Evolutionary conservation across 2,329 filamentous ascomycete species (phyloP), one percentile per base, ranked within the genome.

Genomic region (Aspergillus niger): DNA sequence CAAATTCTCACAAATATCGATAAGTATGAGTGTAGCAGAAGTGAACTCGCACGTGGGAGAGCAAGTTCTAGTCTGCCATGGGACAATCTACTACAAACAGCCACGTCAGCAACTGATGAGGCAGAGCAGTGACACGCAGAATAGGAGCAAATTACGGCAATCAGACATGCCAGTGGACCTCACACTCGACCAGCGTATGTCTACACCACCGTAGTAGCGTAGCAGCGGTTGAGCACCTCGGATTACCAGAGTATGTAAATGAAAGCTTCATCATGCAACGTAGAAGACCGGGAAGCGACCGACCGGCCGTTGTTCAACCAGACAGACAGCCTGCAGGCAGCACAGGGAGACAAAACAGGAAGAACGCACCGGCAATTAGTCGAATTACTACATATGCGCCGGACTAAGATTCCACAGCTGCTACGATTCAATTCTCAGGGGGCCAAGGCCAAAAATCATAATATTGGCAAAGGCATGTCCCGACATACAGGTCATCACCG

Each of bases 401-500:
- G 32, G 32, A 36, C 32, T 36, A 36, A 5, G 32, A 36, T 36
- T 36, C 32, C 32, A 36, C 11, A 36, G 32, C 32, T 13, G 32
- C 32, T 36, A 36, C 32, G 11, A 36, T 36, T 36, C 32, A 36
- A 36, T 36, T 15, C 11, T 15, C 32, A 36, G 39, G 24, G 53
- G 11, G 22, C 30, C 5, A 3, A 22, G 15, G 38, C 38, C 7
- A 15, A 8, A 24, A 51, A 41, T 36, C 32, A 48, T 6, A 26
- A 22, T 20, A 63, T 17, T n/a, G 54, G 57, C 62, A 60, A 66
- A 58, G 55, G 58, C 62, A 63, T 79, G 77, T 79, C 73, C 72
- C 77, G 72, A 72, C 76, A 76, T 63, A 73, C 74, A 79, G 77
- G 77, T 79, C 77, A 79, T 79, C 77, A 79, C 68, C 77, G 75